Percentiles rank a stretch among this genome's conserved stretches.
Evolutionary conservation across 306 rosid species (phyloP).

Genomic region (Dryas octopetala): DNA sequence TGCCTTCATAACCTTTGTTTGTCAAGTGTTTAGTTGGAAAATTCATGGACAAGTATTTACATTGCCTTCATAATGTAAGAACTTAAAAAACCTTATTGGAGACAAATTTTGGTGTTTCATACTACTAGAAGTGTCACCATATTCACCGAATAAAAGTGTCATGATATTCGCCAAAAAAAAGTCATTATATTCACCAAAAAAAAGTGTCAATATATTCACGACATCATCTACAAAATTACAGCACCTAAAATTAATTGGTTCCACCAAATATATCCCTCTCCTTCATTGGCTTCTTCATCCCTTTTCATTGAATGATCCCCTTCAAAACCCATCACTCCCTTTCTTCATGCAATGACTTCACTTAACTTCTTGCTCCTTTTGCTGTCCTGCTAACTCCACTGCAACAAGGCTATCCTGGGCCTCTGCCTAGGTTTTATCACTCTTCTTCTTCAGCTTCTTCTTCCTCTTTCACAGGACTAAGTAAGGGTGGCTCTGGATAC

Average conservation of each 20-base stretch:
- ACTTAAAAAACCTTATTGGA: too few species aligned
- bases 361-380: neutral
- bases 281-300: neutral
- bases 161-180: too few species aligned
- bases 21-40: too few species aligned
- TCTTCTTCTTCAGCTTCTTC: neutral
- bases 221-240: neutral
- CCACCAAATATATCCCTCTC: neutral
- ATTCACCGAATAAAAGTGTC: too few species aligned
- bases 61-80: too few species aligned
- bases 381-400: neutral
- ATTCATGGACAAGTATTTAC: too few species aligned
- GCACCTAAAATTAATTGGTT: neutral
- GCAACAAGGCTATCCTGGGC: neutral
- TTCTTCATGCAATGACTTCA: neutral
- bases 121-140: too few species aligned
- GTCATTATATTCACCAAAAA: too few species aligned
- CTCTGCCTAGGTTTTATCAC: neutral
- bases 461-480: constrained; percentile 2
- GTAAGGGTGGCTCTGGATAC: neutral
- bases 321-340: neutral
- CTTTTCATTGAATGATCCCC: neutral
- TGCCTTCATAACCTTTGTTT: too few species aligned
- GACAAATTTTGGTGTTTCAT: too few species aligned
- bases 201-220: too few species aligned